Evolutionary conservation across 2,329 filamentous ascomycete species (phyloP), one percentile per base, ranked within the genome.

Genomic region (Leptographium lundbergii): DNA sequence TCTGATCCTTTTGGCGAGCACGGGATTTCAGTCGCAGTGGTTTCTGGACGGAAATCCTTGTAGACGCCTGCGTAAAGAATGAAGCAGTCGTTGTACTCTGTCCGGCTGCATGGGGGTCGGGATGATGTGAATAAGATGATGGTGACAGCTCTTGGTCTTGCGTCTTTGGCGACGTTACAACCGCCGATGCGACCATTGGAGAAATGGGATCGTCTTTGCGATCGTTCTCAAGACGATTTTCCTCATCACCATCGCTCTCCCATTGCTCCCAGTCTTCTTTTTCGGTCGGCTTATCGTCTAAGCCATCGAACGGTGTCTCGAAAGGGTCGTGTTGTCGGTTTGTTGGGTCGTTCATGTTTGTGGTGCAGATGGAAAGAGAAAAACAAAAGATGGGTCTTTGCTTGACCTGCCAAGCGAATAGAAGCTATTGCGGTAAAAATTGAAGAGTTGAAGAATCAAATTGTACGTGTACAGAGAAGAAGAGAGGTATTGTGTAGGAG

Each of bases 1-100:
- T 81, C 67, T 84, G 76, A 25, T 77, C 76, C 65, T 81, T 81
- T 66, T 87, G 83, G 57, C 83, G 76, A 34, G 79, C 77, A 58
- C 78, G 78, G 4, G 84, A 87, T 67, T 78, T 85, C 25, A 79
- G 68, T 10, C 79, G 73, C 52, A 69, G 70, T 34, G 77, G 66
- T 58, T 71, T 77, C 32, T 72, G 70, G 2, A 69, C 66, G 1
- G 77, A 75, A 29, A 70, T 64, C 22, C 7, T 17, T 34, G 42
- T 34, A 10, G 19, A 17, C 42, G 52, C 17, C 3, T n/a, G 52
- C 14, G 62, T 42, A 9, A 56, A 52, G 42, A 32, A 27, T 11
- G 39, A 11, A 27, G 6, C 29, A 22, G 54, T 25, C 6, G 50
- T 76, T 72, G 29, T 52, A 76, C 59, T 78, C 32, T 9, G 19